Base-by-base conservation (phyloP, 495 filamentous ascomycete species). In the Penicillium manginii region DNA sequence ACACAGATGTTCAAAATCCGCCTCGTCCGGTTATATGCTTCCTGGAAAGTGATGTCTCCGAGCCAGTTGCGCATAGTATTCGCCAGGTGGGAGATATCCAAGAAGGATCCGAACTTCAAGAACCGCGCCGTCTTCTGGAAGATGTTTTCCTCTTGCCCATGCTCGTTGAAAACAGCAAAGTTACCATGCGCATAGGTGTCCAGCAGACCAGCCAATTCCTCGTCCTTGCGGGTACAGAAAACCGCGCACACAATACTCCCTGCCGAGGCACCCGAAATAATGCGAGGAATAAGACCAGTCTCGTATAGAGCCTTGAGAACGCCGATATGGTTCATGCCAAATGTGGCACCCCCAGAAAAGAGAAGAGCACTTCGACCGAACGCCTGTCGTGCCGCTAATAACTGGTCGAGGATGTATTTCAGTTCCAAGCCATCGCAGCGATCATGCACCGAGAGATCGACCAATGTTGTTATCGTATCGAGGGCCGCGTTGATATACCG, bases 261-360 rank as follows among this genome's bases (percentile, higher is more conserved):
- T 3, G 93, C 93, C 1, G 92, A 96, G 0, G 93, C 89, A 7
- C 93, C 93, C 1, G 92, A 97, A 54, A 98, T 93, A 67, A 98
- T 94, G 18, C 92, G 86, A 8, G 93, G 93, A 2, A 97, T 82
- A 3, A 96, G 78, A 1, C 82, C 83, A 15, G 83, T 76, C 67
- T 96, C 85, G 68, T 83, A 92, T 15, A 98, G 81, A 5, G 89
- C 82, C 64, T 96, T 96, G 59, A 97, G 75, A n/a, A 97, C 93
- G 2, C 93, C 93, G 59, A 97, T 89, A 70, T 98, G 93, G 48
- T 89, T 90, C 93, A 98, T 97, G 23, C 93, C 93, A 71, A 96
- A 93, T 1, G 92, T 97, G 0, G 89, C 93, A 9, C 93, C 93
- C 15, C 93, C 93, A 14, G 92, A 96, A 18, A 97, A 80, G 2